Evolutionary conservation across 441 rosid genomes (phyloP), one percentile per base, ranked within the genome.

Genomic region (Dalechampia spathulata): DNA sequence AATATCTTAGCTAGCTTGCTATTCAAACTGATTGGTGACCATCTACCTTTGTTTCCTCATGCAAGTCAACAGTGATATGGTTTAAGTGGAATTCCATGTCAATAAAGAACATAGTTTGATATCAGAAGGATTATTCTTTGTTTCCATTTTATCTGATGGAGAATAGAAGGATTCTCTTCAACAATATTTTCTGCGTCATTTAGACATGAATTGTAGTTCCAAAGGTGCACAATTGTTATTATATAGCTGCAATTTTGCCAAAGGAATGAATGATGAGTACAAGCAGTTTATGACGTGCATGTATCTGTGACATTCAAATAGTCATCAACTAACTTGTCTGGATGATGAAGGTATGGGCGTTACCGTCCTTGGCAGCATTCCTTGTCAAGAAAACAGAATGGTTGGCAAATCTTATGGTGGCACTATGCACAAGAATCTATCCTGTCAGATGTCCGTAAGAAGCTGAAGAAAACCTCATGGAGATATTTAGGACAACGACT

Each of bases 351-450:
- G 82, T 92, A 88, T 70, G 96, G 98, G 60, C 83, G 95, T 27
- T 88, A 86, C 75, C 94, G 94, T 63, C 98, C 98, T 30, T 74
- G 78, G 78, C 68, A 66, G 53, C 74, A 68, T 70, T 75, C 79
- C 65, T 59, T 77, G 65, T 74, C 72, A 26, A 80, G 72, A 69
- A 92, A 92, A 56, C 78, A 73, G 21, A 72, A 69, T 65, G 90
- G 92, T 53, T 88, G 96, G 98, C 84, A 78, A 71, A 83, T 62
- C 66, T 59, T 80, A 65, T 88, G 96, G 96, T 92, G 96, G 98
- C 83, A 56, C 39, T 92, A 92, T 72, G 98, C 96, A 46, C 95
- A 84, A 74, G 69, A 84, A 49, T 86, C 95, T 59, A 48, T 92
- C 57, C 48, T 88, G 45, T 80, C 87, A 52, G 94, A 88, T 77